These are phyloP conservation scores for Leccinum rimulosum DNA, from an alignment of 768 basidiomycete species.

Conservation along the genomic window DNA sequence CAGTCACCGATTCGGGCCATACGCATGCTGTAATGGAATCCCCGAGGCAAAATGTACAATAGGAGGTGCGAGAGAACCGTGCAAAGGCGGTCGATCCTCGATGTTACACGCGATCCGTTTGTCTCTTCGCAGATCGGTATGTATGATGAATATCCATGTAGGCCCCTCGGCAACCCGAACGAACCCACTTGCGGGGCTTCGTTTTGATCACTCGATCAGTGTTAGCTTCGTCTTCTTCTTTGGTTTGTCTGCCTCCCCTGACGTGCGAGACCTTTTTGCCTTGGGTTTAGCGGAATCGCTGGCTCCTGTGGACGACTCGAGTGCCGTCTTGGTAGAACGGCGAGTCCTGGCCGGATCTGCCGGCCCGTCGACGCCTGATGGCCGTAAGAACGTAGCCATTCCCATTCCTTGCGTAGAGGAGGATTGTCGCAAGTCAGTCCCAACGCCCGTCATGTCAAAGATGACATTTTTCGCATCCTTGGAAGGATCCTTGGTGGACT, in stretches of 20 bases:
- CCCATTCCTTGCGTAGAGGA: slow-evolving; percentile 12
- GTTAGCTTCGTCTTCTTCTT: slow-evolving; percentile 27
- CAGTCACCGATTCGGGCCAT: slow-evolving; percentile 10
- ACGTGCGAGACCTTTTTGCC: slow-evolving; percentile 24
- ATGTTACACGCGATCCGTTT: slow-evolving; percentile 11
- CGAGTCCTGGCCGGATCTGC: slow-evolving; percentile 10
- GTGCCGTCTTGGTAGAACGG: slow-evolving; percentile 4
- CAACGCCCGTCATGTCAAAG: slow-evolving; percentile 47
- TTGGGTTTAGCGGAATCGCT: slow-evolving; percentile 9
- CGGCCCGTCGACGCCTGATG: slow-evolving; percentile 22
- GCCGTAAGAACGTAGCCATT: slow-evolving; percentile 17
- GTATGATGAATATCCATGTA: slow-evolving; percentile 7
- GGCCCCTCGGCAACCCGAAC: slow-evolving; percentile 20
- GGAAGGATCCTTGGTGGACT: slow-evolving; percentile 18
- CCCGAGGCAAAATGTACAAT: slow-evolving; percentile 10
- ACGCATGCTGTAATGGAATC: slow-evolving; percentile 25
- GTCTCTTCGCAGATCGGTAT: slow-evolving; percentile 17
- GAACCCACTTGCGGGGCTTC: slow-evolving; percentile 13
- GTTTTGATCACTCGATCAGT: slow-evolving; percentile 23
- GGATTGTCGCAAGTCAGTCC: slow-evolving; percentile 44
- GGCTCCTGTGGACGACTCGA: slow-evolving; percentile 6
- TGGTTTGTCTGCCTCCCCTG: slow-evolving; percentile 16
- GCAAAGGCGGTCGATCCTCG: slow-evolving; percentile 21
- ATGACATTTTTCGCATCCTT: slow-evolving; percentile 46
- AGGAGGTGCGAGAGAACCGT: slow-evolving; percentile 5